Conservation (phyloP, 495 filamentous ascomycete species). For the Tuber microsphaerosporum region DNA sequence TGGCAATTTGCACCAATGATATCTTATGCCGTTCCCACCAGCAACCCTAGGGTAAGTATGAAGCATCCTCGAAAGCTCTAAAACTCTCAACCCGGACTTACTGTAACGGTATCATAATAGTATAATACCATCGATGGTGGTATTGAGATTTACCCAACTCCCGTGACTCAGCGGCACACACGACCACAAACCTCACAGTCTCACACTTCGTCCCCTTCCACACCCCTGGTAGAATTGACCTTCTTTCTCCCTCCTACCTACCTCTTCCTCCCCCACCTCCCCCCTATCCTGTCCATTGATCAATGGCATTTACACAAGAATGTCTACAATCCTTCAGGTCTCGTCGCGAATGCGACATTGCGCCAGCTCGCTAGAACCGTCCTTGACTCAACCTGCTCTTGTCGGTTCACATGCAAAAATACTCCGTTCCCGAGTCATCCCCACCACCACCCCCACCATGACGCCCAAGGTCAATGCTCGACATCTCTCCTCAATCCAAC, state of each 20-base stretch:
- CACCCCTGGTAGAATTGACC: slow-evolving; percentile 4
- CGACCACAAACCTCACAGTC: slow-evolving; percentile 15
- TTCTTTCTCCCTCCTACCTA: slow-evolving; percentile 20
- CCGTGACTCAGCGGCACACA: slow-evolving; percentile 24
- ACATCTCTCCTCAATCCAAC: slow-evolving; percentile 20
- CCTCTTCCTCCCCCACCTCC: slow-evolving; percentile 12
- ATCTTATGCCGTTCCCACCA: neutral
- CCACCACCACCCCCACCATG: neutral
- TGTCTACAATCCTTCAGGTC: slow-evolving; percentile 31
- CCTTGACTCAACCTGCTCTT: neutral
- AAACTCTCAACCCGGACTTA: neutral
- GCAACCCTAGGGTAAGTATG: neutral
- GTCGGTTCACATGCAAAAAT: neutral
- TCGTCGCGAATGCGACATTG: slow-evolving; percentile 26
- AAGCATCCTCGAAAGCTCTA: neutral
- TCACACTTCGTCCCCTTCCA: slow-evolving; percentile 21
- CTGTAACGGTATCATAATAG: neutral
- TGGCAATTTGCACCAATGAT: neutral
- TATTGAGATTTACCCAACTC: slow-evolving; percentile 12
- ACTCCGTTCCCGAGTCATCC: neutral
- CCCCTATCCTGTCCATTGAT: slow-evolving; percentile 28
- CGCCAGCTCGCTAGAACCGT: slow-evolving; percentile 27
- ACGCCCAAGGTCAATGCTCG: slow-evolving; percentile 3
- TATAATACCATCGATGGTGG: neutral
- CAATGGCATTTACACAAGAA: slow-evolving; percentile 36